phyloP scores from a whole-genome alignment of 1,284 basidiomycete genomes.

The Laetiporus sulphureus region DNA sequence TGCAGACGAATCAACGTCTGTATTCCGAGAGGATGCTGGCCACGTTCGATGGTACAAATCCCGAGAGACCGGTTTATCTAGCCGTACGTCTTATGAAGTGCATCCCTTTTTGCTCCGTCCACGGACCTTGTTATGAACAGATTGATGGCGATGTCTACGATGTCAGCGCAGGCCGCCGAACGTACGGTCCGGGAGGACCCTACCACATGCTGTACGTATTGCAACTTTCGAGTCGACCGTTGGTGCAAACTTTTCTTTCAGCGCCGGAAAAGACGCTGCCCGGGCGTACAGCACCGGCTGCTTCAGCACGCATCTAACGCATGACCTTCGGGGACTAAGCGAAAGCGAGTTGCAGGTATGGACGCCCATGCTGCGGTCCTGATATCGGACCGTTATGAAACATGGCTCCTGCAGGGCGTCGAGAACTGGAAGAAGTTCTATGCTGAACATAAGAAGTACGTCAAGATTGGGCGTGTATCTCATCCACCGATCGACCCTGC shows the following conservation, averaged over 20 bases:
- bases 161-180: conserved; percentile 66
- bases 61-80: conserved; percentile 76
- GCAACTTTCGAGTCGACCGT: conserved; percentile 3
- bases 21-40: conserved; percentile 71
- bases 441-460: conserved; percentile 69
- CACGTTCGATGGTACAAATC: conserved; percentile 68
- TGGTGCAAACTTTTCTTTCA: conserved; percentile 24
- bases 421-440: conserved; percentile 90
- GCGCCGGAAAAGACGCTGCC: conserved; percentile 84
- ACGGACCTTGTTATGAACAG: conserved; percentile 28
- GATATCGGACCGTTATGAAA: background rate
- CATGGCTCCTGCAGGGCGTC: conserved; percentile 45
- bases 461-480: conserved; percentile 67
- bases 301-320: conserved; percentile 83
- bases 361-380: background rate
- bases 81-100: conserved; percentile 48
- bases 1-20: conserved; percentile 48
- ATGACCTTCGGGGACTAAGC: conserved; percentile 80
- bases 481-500: conserved; percentile 75
- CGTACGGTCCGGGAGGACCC: conserved; percentile 89
- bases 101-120: background rate
- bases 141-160: conserved; percentile 94
- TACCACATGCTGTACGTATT: conserved; percentile 74
- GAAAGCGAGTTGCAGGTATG: conserved; percentile 63
- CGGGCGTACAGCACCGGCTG: conserved; percentile 91